phyloP scores from a whole-genome alignment of 2,329 filamentous ascomycete species.

The Ceratocystis variospora region DNA sequence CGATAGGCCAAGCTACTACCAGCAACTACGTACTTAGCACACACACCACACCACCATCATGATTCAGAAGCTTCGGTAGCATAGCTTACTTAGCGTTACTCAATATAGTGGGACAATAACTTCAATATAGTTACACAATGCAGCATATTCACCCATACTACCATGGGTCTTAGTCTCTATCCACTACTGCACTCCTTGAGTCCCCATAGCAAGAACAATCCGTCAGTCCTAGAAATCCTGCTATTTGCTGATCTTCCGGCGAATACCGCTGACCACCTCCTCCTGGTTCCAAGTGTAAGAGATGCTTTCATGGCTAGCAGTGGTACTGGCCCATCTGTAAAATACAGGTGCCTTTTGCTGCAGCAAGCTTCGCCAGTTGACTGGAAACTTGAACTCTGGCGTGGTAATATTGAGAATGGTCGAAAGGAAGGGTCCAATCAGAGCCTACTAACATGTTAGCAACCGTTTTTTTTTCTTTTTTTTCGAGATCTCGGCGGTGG shows the following conservation, averaged over 20 bases:
- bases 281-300: slow-evolving; percentile 22
- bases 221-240: not conserved
- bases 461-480: not conserved
- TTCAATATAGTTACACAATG: not conserved
- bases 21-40: too few species aligned
- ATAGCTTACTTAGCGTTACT: too few species aligned
- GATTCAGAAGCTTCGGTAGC: too few species aligned
- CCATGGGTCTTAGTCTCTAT: not conserved
- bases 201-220: too few species aligned
- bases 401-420: slow-evolving; percentile 41
- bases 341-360: slow-evolving; percentile 49
- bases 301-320: slow-evolving; percentile 51
- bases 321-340: slow-evolving; percentile 49
- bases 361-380: slow-evolving; percentile 33
- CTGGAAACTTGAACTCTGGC: slow-evolving; percentile 39
- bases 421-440: slow-evolving; percentile 53
- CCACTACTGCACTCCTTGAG: not conserved
- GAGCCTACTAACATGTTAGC: slow-evolving; percentile 32
- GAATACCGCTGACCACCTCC: not conserved
- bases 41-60: too few species aligned
- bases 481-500: not conserved
- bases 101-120: not conserved
- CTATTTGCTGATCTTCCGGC: not conserved
- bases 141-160: too few species aligned
- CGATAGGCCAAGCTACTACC: too few species aligned